A percentile compares a stretch with the other conserved stretches of the same genome.
Conservation (phyloP, 305 asterid genomes). For the Striga hermonthica region DNA sequence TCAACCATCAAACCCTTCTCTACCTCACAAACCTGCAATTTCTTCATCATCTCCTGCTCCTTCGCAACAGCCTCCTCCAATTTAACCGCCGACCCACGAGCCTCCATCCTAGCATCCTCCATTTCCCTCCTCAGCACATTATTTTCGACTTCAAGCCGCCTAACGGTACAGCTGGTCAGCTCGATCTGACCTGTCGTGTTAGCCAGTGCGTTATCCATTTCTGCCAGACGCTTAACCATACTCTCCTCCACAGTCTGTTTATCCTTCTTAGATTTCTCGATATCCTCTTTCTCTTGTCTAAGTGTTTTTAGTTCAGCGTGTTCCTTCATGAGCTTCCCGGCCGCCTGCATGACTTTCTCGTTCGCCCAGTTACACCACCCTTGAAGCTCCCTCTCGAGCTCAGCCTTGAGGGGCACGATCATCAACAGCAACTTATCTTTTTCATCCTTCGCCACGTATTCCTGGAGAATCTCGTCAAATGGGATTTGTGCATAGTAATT, state of each 20-base stretch:
- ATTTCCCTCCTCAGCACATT: constrained; percentile 36
- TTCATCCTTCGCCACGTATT: constrained; percentile 47
- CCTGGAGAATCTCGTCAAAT: constrained; percentile 48
- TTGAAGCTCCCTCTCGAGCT: constrained; percentile 48
- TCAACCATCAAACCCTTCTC: constrained; percentile 47
- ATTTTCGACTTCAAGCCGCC: constrained; percentile 50
- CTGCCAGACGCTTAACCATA: constrained; percentile 48
- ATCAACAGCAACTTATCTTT: constrained; percentile 46
- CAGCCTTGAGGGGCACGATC: constrained; percentile 41
- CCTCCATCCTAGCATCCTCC: constrained; percentile 42
- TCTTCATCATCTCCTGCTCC: constrained; percentile 60
- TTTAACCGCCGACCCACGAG: constrained; percentile 31
- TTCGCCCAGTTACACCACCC: constrained; percentile 71
- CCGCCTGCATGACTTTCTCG: constrained; percentile 70
- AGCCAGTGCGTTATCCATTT: constrained; percentile 56
- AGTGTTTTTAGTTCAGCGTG: constrained; percentile 57
- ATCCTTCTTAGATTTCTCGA: constrained; percentile 51
- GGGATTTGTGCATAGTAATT: constrained; percentile 49
- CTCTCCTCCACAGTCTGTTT: constrained; percentile 55
- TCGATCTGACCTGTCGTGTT: constrained; percentile 47
- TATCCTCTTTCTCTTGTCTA: constrained; percentile 64
- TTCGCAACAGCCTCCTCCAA: constrained; percentile 42
- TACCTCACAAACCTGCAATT: constrained; percentile 38
- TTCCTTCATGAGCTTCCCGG: constrained; percentile 62
- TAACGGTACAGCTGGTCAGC: constrained; percentile 37